Evolutionary conservation across 805 yeast genomes (phyloP).

Genomic region (Metschnikowia drakensbergensis): DNA sequence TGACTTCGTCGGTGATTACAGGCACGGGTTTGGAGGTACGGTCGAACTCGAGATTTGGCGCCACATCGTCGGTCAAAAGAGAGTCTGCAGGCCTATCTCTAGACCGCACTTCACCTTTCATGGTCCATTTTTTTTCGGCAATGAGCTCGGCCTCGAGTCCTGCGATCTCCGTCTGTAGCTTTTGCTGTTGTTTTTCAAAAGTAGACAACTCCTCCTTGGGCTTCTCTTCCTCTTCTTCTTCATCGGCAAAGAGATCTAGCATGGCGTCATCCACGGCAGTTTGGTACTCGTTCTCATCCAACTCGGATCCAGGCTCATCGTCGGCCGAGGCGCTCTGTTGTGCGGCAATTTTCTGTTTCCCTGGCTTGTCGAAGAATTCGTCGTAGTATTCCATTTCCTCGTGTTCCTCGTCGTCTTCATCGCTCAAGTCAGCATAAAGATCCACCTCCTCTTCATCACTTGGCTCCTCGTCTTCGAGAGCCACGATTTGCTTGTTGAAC

Average conservation of each 20-base stretch:
- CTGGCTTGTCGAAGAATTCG: constrained; percentile 59
- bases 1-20: constrained; percentile 82
- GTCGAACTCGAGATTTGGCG: constrained; percentile 73
- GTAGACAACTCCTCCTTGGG: constrained; percentile 52
- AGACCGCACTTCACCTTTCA: constrained; percentile 88
- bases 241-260: constrained; percentile 56
- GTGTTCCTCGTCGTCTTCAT: constrained; percentile 29
- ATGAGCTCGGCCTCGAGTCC: constrained; percentile 81
- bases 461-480: constrained; percentile 49
- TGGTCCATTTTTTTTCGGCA: constrained; percentile 89
- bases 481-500: constrained; percentile 71
- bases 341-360: constrained; percentile 21
- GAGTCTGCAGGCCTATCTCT: constrained; percentile 83
- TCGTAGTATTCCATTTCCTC: constrained; percentile 57
- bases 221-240: constrained; percentile 18
- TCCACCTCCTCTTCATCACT: constrained; percentile 39
- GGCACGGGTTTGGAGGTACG: constrained; percentile 95
- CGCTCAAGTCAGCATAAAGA: constrained; percentile 31
- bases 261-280: constrained; percentile 58
- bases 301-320: constrained; percentile 24
- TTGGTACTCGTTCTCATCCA: constrained; percentile 60
- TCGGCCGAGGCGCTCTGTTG: constrained; percentile 38
- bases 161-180: constrained; percentile 71
- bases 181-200: constrained; percentile 77
- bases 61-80: constrained; percentile 58